Percentiles rank a stretch among this genome's conserved stretches.
Conservation (phyloP, 192 early-diverging fungal species). For the Umbelopsis sp. region DNA sequence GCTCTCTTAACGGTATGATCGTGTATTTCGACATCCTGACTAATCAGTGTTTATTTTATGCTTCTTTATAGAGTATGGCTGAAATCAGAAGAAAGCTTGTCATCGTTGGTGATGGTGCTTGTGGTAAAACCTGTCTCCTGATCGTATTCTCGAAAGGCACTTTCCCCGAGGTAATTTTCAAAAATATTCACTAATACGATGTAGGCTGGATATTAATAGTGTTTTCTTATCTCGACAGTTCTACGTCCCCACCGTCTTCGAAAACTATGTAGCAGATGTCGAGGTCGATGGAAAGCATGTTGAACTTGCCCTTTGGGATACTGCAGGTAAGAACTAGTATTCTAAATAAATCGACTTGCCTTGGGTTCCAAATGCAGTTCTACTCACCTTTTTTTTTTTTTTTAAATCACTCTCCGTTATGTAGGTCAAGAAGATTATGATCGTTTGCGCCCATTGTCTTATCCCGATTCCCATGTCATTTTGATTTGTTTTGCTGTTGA, state of each 20-base stretch:
- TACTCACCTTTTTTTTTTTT: conserved; percentile 1
- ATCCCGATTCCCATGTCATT: conserved; percentile 91
- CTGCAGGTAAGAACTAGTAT: conserved; percentile 55
- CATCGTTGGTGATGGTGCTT: conserved; percentile 93
- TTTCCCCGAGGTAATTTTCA: conserved; percentile 77
- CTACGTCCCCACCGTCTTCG: conserved; percentile 93
- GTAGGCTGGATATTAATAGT: neutral
- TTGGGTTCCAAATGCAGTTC: neutral
- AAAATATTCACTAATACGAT: neutral
- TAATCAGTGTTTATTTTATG: neutral
- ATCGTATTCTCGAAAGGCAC: conserved; percentile 82
- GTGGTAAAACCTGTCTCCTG: conserved; percentile 91
- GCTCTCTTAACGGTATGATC: neutral
- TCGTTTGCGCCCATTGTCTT: conserved; percentile 88
- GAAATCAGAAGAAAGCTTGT: conserved; percentile 86
- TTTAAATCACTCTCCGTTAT: conserved; percentile 11
- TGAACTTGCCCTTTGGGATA: conserved; percentile 96
- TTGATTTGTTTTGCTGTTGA: conserved; percentile 93
- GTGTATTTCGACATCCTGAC: neutral
- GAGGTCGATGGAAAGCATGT: conserved; percentile 83
- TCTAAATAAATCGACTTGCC: no score
- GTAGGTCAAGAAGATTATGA: conserved; percentile 95
- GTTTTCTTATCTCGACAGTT: conserved; percentile 31
- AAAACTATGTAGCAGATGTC: conserved; percentile 91
- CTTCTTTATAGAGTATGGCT: conserved; percentile 44